Percentiles rank a stretch among this genome's conserved stretches.
Conservation (phyloP, 805 yeast species). For the Ogataea paraovalis region DNA sequence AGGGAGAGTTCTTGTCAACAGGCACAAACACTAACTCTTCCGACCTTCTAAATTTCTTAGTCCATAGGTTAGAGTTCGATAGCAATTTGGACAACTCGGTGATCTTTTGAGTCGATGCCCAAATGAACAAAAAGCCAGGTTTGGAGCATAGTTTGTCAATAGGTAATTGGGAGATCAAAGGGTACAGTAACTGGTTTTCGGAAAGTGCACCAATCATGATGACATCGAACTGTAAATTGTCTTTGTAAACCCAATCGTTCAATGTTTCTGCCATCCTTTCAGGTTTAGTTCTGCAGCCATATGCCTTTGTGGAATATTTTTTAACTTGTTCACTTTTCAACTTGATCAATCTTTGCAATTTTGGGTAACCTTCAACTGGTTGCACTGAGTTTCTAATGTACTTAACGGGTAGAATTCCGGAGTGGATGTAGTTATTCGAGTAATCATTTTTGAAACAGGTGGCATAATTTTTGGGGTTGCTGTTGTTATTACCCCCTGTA, state of each 20-base stretch:
- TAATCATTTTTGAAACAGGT: constrained; percentile 60
- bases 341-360: constrained; percentile 61
- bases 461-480: constrained; percentile 8
- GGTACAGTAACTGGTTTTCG: constrained; percentile 65
- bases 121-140: constrained; percentile 82
- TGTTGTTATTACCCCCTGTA: constrained; percentile 7
- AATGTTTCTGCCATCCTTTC: constrained; percentile 55
- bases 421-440: constrained; percentile 62
- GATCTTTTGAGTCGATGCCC: constrained; percentile 80
- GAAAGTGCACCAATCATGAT: constrained; percentile 87
- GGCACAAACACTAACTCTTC: constrained; percentile 87
- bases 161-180: constrained; percentile 62
- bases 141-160: constrained; percentile 69
- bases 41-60: constrained; percentile 73
- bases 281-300: constrained; percentile 55
- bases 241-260: constrained; percentile 55
- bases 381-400: constrained; percentile 62
- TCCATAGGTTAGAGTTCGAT: constrained; percentile 34
- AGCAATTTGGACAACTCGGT: constrained; percentile 55
- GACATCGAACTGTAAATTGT: constrained; percentile 72
- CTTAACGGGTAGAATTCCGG: constrained; percentile 57
- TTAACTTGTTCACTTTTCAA: constrained; percentile 58
- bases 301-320: constrained; percentile 55
- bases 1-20: constrained; percentile 57
- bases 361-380: constrained; percentile 83